Conservation (phyloP, 1,284 basidiomycete genomes). For the Ustilago lituana region DNA sequence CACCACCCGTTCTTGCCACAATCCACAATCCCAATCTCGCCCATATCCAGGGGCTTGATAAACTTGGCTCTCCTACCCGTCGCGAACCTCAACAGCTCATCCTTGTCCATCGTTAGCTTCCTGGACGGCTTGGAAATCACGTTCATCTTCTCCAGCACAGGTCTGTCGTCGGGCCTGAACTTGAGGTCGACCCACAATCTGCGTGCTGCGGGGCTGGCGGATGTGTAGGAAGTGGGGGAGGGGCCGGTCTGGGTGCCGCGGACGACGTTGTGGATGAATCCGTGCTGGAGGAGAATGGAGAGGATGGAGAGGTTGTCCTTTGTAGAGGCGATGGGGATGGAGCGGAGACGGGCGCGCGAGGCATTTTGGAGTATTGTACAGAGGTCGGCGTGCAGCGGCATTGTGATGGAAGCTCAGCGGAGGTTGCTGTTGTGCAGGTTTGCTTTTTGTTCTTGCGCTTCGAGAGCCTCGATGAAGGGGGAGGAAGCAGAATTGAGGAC, state of each 20-base stretch:
- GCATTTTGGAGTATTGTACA: conserved; percentile 87
- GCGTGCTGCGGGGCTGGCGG: conserved; percentile 67
- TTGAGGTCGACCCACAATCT: conserved; percentile 87
- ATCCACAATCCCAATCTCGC: conserved; percentile 83
- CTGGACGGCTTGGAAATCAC: conserved; percentile 80
- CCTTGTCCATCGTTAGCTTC: conserved; percentile 77
- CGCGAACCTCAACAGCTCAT: conserved; percentile 79
- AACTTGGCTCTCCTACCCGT: conserved; percentile 70
- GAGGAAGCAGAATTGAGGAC: not conserved
- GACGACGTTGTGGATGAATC: conserved; percentile 82
- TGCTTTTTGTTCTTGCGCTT: too few species aligned
- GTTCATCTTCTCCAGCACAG: conserved; percentile 79
- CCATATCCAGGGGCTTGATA: conserved; percentile 79
- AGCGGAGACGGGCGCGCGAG: conserved; percentile 80
- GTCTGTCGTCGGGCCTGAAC: conserved; percentile 80
- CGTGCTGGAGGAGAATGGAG: conserved; percentile 83
- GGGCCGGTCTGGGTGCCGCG: conserved; percentile 79
- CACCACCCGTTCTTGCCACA: conserved; percentile 71
- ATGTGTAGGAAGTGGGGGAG: conserved; percentile 74
- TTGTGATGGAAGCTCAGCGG: conserved; percentile 9
- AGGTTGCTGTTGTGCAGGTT: too few species aligned
- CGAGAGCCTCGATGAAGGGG: too few species aligned
- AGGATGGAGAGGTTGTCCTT: conserved; percentile 84
- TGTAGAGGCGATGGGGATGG: conserved; percentile 78
- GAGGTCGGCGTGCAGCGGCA: conserved; percentile 75